Evolutionary conservation across 306 rosid genomes (phyloP).

Genomic region (Sindora glabra): DNA sequence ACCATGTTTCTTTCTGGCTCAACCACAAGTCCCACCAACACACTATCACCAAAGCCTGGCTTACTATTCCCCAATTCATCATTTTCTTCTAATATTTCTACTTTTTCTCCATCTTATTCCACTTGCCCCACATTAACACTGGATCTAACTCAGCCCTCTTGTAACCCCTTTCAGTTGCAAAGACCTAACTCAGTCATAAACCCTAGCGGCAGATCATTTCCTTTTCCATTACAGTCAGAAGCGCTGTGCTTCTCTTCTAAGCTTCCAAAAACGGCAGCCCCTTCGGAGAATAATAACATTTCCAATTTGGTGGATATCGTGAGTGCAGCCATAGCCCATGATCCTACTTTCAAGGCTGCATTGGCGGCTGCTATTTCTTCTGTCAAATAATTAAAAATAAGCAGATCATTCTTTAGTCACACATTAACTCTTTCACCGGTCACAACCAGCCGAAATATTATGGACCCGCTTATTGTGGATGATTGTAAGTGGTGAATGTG

Average conservation of each 20-base stretch:
- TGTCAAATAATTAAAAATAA: neutral
- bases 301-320: conserved; percentile 19
- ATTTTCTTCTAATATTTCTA: neutral
- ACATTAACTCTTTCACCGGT: too few relatives aligned
- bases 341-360: conserved; percentile 24
- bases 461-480: too few relatives aligned
- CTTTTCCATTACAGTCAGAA: conserved; percentile 4
- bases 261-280: neutral
- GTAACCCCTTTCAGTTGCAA: neutral
- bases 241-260: neutral
- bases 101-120: conserved; percentile 13
- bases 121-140: conserved; percentile 34
- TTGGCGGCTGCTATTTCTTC: conserved; percentile 19
- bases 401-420: neutral
- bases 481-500: too few relatives aligned
- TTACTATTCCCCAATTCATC: conserved; percentile 17
- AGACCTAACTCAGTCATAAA: conserved; percentile 8
- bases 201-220: neutral
- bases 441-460: too few relatives aligned
- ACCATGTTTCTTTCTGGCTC: conserved; percentile 35
- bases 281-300: neutral
- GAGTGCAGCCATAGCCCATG: conserved; percentile 18
- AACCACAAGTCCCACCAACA: conserved; percentile 8
- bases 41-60: neutral
- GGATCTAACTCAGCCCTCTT: conserved; percentile 25